These are phyloP conservation scores for Hymenoscyphus linearis DNA, from an alignment of 2,329 filamentous ascomycete species.

Conservation along the genomic window DNA sequence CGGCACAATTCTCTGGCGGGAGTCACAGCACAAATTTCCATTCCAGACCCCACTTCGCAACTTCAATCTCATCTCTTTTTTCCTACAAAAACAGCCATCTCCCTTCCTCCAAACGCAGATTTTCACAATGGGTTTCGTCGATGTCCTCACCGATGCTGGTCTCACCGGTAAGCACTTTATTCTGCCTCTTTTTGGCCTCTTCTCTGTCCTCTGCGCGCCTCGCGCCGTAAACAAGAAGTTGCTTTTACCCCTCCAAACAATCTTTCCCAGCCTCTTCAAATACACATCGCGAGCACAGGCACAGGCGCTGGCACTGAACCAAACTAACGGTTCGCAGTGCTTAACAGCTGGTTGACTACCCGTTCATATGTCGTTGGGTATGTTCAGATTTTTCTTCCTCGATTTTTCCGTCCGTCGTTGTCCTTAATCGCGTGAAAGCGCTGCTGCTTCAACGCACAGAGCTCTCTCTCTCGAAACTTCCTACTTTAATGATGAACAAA, in stretches of 20 bases:
- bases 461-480: conserved; percentile 21
- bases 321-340: conserved; percentile 44
- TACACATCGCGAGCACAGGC: neutral
- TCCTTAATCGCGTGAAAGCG: conserved; percentile 12
- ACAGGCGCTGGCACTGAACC: neutral
- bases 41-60: neutral
- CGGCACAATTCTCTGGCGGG: neutral
- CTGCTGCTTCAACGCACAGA: conserved; percentile 16
- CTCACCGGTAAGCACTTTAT: conserved; percentile 43
- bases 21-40: conserved; percentile 1
- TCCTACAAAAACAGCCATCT: neutral
- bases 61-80: neutral
- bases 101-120: neutral
- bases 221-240: conserved; percentile 3
- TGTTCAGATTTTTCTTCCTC: conserved; percentile 33
- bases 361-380: conserved; percentile 82
- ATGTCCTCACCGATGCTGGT: conserved; percentile 62
- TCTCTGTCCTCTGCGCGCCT: neutral
- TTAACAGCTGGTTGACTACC: conserved; percentile 69
- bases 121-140: conserved; percentile 60
- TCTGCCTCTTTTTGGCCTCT: neutral
- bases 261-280: neutral
- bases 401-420: conserved; percentile 19
- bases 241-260: neutral
- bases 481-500: conserved; percentile 66